Conservation (phyloP, 2,329 filamentous ascomycete species). For the Spiromastix sp. region DNA sequence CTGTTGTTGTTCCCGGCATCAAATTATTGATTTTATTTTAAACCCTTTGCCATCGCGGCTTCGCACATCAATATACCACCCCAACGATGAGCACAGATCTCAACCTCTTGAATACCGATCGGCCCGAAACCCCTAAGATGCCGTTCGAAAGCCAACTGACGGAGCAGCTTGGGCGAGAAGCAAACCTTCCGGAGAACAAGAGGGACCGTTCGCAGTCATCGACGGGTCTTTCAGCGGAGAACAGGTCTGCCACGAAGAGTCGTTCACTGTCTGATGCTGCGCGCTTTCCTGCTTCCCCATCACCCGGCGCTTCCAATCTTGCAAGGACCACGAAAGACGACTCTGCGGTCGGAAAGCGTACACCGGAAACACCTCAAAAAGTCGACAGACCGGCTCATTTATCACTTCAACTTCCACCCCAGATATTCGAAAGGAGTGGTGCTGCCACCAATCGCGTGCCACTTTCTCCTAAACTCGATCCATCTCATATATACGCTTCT, state of each 20-base stretch:
- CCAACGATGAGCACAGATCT: too few relatives aligned
- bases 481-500: conserved; percentile 74
- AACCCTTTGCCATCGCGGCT: too few relatives aligned
- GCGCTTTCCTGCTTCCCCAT: conserved; percentile 47
- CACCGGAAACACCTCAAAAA: conserved; percentile 66
- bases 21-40: too few relatives aligned
- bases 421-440: conserved; percentile 32
- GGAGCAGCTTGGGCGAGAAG: conserved; percentile 24
- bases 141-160: conserved; percentile 28
- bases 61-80: too few relatives aligned
- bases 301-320: conserved; percentile 47
- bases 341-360: conserved; percentile 43
- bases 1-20: too few relatives aligned
- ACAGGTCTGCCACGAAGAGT: conserved; percentile 37
- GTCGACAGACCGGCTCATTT: conserved; percentile 55
- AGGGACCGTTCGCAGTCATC: conserved; percentile 4
- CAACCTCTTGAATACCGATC: too few relatives aligned
- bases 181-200: conserved; percentile 12
- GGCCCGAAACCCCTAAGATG: not conserved
- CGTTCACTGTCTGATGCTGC: conserved; percentile 59
- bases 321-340: conserved; percentile 57
- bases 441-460: conserved; percentile 51
- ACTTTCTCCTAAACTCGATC: conserved; percentile 76
- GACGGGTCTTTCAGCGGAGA: not conserved
- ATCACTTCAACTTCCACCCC: conserved; percentile 58